Percentiles rank a stretch among this genome's conserved stretches.
These are phyloP conservation scores for Sporothrix globosa DNA, from an alignment of 2,329 filamentous ascomycete species.

Conservation along the genomic window DNA sequence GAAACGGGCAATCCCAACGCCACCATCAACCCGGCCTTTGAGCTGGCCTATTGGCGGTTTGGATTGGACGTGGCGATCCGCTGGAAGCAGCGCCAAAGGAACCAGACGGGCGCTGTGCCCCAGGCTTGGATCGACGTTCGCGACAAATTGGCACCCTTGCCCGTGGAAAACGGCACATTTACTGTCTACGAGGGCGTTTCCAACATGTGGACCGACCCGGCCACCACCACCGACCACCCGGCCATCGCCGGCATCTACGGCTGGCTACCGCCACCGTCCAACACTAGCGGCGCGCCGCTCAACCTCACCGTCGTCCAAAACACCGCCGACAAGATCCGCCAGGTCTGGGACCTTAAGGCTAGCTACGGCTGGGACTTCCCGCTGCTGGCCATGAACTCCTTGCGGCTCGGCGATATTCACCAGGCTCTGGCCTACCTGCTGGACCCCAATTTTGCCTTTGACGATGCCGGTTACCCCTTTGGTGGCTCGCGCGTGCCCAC, in stretches of 20 bases:
- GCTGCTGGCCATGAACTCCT: conserved; percentile 51
- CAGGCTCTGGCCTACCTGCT: conserved; percentile 51
- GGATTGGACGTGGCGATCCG: conserved; percentile 57
- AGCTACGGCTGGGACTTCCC: conserved; percentile 52
- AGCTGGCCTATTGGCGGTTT: conserved; percentile 65
- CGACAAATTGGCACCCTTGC: conserved; percentile 58
- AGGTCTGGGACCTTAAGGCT: conserved; percentile 47
- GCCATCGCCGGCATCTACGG: conserved; percentile 51
- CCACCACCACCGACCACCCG: conserved; percentile 49
- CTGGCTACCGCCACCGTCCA: conserved; percentile 46
- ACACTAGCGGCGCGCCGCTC: conserved; percentile 42
- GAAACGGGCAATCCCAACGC: conserved; percentile 63
- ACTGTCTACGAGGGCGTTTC: conserved; percentile 57
- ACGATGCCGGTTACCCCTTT: conserved; percentile 59
- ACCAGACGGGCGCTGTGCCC: conserved; percentile 45
- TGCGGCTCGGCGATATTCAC: conserved; percentile 47
- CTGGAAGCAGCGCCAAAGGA: conserved; percentile 55
- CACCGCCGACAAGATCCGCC: conserved; percentile 47
- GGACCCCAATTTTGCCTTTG: conserved; percentile 56
- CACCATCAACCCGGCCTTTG: conserved; percentile 62
- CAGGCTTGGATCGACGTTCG: conserved; percentile 52
- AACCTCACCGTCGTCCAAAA: conserved; percentile 45
- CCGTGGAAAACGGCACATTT: conserved; percentile 53
- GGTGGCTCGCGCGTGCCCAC: conserved; percentile 58
- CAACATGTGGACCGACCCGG: conserved; percentile 48